Evolutionary conservation across 108 stramenopile species (phyloP).

Genomic region (Mediolabrus comicus): DNA sequence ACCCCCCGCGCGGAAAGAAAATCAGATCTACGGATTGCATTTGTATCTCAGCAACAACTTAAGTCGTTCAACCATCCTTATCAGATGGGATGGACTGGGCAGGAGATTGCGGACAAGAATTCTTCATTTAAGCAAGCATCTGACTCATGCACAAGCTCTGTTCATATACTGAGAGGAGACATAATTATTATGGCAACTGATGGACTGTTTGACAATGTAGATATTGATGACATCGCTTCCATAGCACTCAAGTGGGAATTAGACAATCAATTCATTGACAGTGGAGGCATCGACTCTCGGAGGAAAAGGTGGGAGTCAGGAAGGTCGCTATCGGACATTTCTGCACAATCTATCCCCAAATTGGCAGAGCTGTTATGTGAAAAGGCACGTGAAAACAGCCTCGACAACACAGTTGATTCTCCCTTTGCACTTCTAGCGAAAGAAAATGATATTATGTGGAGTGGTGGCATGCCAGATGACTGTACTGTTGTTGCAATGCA

Average conservation of each 20-base stretch:
- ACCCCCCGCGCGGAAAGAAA: conserved; percentile 74
- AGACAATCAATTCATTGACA: conserved; percentile 75
- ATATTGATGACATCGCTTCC: conserved; percentile 87
- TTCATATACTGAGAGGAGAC: conserved; percentile 92
- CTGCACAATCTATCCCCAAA: conserved; percentile 41
- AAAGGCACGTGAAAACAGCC: conserved; percentile 81
- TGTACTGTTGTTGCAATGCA: conserved; percentile 90
- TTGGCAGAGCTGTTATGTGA: conserved; percentile 55
- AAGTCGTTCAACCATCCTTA: conserved; percentile 95
- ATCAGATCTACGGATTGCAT: conserved; percentile 88
- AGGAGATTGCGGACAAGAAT: conserved; percentile 58
- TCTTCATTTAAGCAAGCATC: conserved; percentile 80
- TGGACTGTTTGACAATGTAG: conserved; percentile 97
- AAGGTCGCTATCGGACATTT: conserved; percentile 54
- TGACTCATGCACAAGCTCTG: conserved; percentile 87
- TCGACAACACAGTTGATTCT: conserved; percentile 78
- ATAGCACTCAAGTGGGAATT: conserved; percentile 90
- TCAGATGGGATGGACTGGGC: conserved; percentile 92
- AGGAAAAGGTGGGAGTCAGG: conserved; percentile 76
- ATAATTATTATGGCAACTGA: conserved; percentile 96
- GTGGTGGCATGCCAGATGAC: conserved; percentile 96
- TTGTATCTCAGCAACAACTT: conserved; percentile 94
- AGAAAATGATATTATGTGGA: conserved; percentile 99
- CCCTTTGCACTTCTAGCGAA: conserved; percentile 96
- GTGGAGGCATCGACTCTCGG: conserved; percentile 61